A percentile compares a stretch with the other conserved stretches of the same genome.
phyloP scores from a whole-genome alignment of 768 basidiomycete species.

The Dioszegia hungarica region DNA sequence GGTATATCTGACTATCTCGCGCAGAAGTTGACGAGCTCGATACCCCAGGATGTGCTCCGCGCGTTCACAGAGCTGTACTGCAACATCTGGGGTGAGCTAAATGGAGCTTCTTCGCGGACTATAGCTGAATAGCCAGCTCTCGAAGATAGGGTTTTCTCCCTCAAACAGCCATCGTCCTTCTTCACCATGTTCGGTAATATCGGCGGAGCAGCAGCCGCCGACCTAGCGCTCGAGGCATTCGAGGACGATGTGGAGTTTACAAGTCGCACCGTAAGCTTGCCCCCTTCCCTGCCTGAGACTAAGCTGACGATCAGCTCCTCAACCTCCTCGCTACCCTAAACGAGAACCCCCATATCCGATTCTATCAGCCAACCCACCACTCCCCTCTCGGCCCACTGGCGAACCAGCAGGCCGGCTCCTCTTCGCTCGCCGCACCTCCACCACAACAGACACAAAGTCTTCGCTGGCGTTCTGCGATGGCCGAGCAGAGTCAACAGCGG shows the following conservation, averaged over 20 bases:
- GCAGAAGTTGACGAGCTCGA: constrained; percentile 65
- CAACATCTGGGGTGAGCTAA: constrained; percentile 79
- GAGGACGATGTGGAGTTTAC: constrained; percentile 78
- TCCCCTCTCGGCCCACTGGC: constrained; percentile 78
- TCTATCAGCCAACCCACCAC: constrained; percentile 79
- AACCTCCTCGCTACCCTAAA: constrained; percentile 85
- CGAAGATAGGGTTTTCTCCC: constrained; percentile 79
- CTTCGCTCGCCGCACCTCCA: constrained; percentile 18
- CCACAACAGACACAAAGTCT: constrained; percentile 24
- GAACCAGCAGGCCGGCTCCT: constrained; percentile 46
- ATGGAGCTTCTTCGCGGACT: background rate
- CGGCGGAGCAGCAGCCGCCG: constrained; percentile 62
- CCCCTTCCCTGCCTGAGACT: background rate
- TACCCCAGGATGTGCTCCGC: constrained; percentile 72
- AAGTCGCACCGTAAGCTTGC: constrained; percentile 46
- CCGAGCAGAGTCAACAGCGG: constrained; percentile 6
- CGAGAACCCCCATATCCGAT: constrained; percentile 88
- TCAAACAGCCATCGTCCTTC: constrained; percentile 72
- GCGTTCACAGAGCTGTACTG: constrained; percentile 79
- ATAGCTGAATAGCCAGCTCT: constrained; percentile 55
- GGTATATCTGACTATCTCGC: constrained; percentile 75
- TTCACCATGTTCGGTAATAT: constrained; percentile 86
- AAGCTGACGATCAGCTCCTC: constrained; percentile 57
- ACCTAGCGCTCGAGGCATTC: constrained; percentile 65
- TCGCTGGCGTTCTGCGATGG: constrained; percentile 47